Percentiles rank a stretch among this genome's conserved stretches.
These are phyloP conservation scores for Leccinum subrobustum DNA, from an alignment of 1,284 basidiomycete species.

Conservation along the genomic window DNA sequence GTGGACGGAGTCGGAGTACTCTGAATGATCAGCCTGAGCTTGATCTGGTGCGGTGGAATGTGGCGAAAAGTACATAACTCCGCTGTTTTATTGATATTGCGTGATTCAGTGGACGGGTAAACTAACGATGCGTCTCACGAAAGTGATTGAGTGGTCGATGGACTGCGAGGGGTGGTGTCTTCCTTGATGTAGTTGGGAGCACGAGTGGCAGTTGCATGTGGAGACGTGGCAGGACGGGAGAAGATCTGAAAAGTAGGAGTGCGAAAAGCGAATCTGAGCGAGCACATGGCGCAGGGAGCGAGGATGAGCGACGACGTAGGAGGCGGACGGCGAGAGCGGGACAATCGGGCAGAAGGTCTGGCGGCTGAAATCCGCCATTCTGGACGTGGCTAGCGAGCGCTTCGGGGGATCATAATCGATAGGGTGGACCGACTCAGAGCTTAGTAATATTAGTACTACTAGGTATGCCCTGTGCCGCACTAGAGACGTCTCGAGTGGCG, in stretches of 20 bases:
- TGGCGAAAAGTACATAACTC: slow-evolving; percentile 19
- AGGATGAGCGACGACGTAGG: slow-evolving; percentile 10
- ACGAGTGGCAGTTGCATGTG: slow-evolving; percentile 7
- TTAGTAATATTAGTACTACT: neutral
- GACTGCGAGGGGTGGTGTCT: neutral
- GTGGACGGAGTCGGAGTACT: slow-evolving; percentile 30
- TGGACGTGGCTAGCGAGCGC: slow-evolving; percentile 14
- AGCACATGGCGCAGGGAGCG: slow-evolving; percentile 29
- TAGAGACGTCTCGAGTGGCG: slow-evolving; percentile 8
- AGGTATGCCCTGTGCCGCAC: slow-evolving; percentile 26
- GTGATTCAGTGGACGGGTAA: slow-evolving; percentile 10
- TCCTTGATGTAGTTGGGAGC: slow-evolving; percentile 3
- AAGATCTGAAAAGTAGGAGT: slow-evolving; percentile 24
- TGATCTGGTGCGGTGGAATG: slow-evolving; percentile 27
- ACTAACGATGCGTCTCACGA: neutral
- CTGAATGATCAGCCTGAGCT: slow-evolving; percentile 26
- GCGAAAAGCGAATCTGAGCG: slow-evolving; percentile 30
- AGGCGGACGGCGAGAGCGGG: slow-evolving; percentile 7
- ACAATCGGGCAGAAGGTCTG: slow-evolving; percentile 16
- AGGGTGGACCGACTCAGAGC: slow-evolving; percentile 4
- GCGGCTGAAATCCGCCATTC: slow-evolving; percentile 14
- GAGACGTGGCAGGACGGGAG: slow-evolving; percentile 23
- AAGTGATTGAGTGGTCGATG: slow-evolving; percentile 10
- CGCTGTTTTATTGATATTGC: slow-evolving; percentile 19
- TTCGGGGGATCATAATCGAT: slow-evolving; percentile 24